These are phyloP conservation scores for Colletotrichum sansevieriae DNA, from an alignment of 2,329 filamentous ascomycete genomes.

Conservation along the genomic window DNA sequence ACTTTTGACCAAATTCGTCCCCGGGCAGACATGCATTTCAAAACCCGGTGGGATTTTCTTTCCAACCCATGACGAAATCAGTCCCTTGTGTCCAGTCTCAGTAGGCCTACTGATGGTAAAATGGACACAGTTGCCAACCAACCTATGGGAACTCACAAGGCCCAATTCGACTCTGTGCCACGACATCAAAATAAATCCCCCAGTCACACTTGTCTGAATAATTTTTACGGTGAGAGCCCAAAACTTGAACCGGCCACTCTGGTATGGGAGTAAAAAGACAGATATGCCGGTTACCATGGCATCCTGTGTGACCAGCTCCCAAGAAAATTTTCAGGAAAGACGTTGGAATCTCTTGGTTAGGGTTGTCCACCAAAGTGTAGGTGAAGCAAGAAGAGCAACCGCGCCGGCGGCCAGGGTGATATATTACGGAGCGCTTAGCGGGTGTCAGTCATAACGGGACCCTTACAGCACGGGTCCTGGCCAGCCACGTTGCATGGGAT, in stretches of 20 bases:
- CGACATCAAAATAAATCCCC: constrained; percentile 8
- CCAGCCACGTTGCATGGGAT: constrained; percentile 10
- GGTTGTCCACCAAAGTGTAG: background rate
- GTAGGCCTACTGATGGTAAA: background rate
- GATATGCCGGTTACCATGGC: background rate
- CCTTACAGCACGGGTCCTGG: background rate
- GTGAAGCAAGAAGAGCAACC: background rate
- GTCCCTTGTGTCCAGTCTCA: background rate
- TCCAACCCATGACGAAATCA: background rate
- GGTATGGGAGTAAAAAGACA: background rate
- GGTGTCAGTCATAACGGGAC: constrained; percentile 1
- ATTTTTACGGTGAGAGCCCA: constrained; percentile 32
- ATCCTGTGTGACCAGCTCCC: no score
- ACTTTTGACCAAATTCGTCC: constrained; percentile 5
- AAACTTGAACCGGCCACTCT: background rate
- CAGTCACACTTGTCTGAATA: background rate
- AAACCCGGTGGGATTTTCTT: no score
- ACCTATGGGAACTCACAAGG: background rate
- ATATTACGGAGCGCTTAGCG: background rate
- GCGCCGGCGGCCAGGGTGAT: background rate
- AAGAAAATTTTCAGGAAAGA: background rate
- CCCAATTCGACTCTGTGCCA: constrained; percentile 24
- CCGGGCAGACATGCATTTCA: background rate
- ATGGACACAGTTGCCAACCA: background rate
- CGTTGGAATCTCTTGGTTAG: constrained; percentile 1